phyloP scores from a whole-genome alignment of 2,329 filamentous ascomycete genomes.

The Penicillium sp. region DNA sequence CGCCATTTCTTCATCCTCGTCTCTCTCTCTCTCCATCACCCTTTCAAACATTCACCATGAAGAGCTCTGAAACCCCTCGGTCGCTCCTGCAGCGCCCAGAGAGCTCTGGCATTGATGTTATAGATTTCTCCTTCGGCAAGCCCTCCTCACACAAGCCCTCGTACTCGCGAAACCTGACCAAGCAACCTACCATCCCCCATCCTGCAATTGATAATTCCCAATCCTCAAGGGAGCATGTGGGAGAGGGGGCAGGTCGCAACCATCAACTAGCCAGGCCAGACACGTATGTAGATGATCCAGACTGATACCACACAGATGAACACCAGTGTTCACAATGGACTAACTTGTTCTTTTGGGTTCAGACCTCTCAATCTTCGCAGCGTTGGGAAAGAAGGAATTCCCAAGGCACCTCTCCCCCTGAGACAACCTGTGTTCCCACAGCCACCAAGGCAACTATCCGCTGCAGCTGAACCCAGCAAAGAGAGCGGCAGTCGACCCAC shows the following conservation, averaged over 20 bases:
- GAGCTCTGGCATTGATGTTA: constrained; percentile 27
- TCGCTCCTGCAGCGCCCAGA: constrained; percentile 30
- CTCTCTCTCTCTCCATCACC: too few relatives aligned
- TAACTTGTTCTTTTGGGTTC: neutral
- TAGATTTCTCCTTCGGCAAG: constrained; percentile 34
- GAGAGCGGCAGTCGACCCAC: neutral
- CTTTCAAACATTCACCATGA: neutral
- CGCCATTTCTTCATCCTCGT: neutral
- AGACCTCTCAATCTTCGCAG: neutral
- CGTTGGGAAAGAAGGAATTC: neutral
- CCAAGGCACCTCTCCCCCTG: neutral
- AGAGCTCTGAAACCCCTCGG: neutral
- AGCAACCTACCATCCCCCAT: neutral
- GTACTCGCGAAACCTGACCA: constrained; percentile 18
- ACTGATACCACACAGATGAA: too few relatives aligned
- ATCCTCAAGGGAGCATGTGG: neutral
- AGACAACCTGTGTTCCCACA: neutral
- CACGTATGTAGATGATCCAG: constrained; percentile 1
- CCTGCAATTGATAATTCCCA: neutral
- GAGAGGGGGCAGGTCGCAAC: neutral
- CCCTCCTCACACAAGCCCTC: constrained; percentile 25
- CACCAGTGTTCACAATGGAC: neutral
- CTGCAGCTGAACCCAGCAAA: neutral
- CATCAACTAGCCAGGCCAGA: neutral
- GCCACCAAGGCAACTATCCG: neutral